Base-by-base conservation (phyloP, 2,329 filamentous ascomycete genomes). In the Phaeomoniella chlamydospora region DNA sequence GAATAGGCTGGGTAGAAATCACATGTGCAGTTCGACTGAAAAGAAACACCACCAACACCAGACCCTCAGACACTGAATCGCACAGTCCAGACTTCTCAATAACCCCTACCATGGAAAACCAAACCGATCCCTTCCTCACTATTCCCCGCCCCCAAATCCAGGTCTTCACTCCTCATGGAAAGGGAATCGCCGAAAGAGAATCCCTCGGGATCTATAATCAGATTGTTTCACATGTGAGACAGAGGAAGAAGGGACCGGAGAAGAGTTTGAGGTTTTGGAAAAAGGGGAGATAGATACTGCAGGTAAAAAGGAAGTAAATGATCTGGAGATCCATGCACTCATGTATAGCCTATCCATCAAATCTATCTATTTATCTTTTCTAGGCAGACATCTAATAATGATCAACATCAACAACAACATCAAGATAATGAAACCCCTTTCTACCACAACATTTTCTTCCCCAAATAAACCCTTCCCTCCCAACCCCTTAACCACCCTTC, bases 1-100 rank as follows among this genome's bases (percentile, higher is more conserved):
- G 90, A 2, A 79, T 86, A 16, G 90, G 90, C 5, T 98, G 92
- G 82, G 70, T 98, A 2, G 90, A 98, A 57, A 57, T 98, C 29
- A 77, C 77, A 1, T 78, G 78, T 3, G 88, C 98, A 58, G 74
- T 92, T 6, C 74, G 88, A 35, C 72, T 67, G 12, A 70, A 58
- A 49, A 39, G 32, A 35, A 45, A 35, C 33, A 54, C 49, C 37
- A 39, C 41, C 35, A 31, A 33, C 40, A 17, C 31, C 40, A 19
- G 41, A 36, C 33, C 44, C 43, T 13, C 35, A 40, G 41, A 18
- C 38, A 22, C 36, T 43, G 14, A 16, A 36, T 5, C 36, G 36
- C 18, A 39, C 12, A 19, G 14, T 26, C 29, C 15, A 6, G 29
- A 39, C 16, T 9, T 35, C 33, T 12, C 38, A 37, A 29, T 41